Base-by-base conservation (phyloP, 2,329 filamentous ascomycete genomes). In the Fusarium drepaniforme region DNA sequence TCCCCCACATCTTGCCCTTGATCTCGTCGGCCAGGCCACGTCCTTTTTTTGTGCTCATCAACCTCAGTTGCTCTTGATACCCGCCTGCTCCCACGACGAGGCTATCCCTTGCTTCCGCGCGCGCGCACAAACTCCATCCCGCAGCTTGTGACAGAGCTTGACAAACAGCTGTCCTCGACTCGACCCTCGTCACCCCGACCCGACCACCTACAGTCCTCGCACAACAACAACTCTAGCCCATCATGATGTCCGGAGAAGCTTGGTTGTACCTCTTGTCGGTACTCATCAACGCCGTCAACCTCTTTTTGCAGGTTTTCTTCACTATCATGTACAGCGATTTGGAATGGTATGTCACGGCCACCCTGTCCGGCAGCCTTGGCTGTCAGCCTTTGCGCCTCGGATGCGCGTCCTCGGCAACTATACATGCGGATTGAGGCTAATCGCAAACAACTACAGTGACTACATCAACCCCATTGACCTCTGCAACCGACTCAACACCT, bases 401-500 rank as follows among this genome's bases (percentile, higher is more conserved):
- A 70, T 75, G 73, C 67, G 69, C 71, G 59, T 72, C 28, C 66
- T 37, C 46, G 30, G 49, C 42, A 64, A 60, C 44, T 51, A 18
- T 53, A 59, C 13, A 53, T 59, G 46, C 64, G 46, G 37, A 70
- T 61, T 23, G 66, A 68, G 66, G 61, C 76, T 78, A 66, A 79
- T 70, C 35, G 33, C 58, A 66, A n/a, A 38, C 38, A 59, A 66
- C 38, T 72, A 70, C 82, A 98, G 95, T 88, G 97, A 99, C 88
- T 99, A 99, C 87, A 99, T 99, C 88, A 99, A 99, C 89, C 97
- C 97, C 56, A 99, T 99, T 88, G 97, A 99, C 81, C 96, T 99
- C 77, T 99, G 97, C 93, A 99, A 99, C 92, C 96, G 97, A 81
- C 93, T 99, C 79, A 99, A 99, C 90, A 97, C 96, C 84, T 99